phyloP scores from a whole-genome alignment of 306 rosid species.

The Myrica gale region DNA sequence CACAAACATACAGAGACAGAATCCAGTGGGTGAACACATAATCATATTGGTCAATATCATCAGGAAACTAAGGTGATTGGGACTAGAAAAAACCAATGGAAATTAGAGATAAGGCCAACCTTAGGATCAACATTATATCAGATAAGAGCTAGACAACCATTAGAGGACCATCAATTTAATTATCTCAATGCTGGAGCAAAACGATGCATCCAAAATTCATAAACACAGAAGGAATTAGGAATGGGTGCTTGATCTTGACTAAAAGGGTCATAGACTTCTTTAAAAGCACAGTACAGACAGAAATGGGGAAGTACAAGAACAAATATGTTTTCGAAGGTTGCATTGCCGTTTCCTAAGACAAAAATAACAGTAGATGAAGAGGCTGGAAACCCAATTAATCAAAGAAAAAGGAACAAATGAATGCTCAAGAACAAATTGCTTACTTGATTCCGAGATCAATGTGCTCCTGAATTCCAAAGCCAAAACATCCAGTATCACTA shows the following conservation, averaged over 20 bases:
- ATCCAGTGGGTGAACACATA: not conserved
- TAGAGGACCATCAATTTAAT: not conserved
- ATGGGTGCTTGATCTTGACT: not conserved
- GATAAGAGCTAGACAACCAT: not conserved
- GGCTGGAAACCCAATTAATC: not conserved
- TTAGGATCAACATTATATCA: not conserved
- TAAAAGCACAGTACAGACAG: not conserved
- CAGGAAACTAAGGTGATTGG: not conserved
- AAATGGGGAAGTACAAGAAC: not conserved
- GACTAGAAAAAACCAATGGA: not conserved
- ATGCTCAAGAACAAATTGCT: slow-evolving; percentile 22
- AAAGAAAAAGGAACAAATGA: not conserved
- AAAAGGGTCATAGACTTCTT: not conserved
- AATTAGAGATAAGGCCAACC: not conserved
- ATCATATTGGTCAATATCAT: not conserved
- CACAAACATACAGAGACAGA: not conserved
- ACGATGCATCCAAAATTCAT: not conserved
- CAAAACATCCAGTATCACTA: slow-evolving; percentile 81
- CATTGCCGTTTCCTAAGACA: not conserved
- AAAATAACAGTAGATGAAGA: not conserved
- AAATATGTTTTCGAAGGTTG: not conserved
- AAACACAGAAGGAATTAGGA: not conserved
- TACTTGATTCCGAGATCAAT: slow-evolving; percentile 83
- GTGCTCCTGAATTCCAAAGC: slow-evolving; percentile 90
- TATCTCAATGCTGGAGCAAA: not conserved